Conservation (phyloP, 768 basidiomycete genomes). For the Mycena filopes region DNA sequence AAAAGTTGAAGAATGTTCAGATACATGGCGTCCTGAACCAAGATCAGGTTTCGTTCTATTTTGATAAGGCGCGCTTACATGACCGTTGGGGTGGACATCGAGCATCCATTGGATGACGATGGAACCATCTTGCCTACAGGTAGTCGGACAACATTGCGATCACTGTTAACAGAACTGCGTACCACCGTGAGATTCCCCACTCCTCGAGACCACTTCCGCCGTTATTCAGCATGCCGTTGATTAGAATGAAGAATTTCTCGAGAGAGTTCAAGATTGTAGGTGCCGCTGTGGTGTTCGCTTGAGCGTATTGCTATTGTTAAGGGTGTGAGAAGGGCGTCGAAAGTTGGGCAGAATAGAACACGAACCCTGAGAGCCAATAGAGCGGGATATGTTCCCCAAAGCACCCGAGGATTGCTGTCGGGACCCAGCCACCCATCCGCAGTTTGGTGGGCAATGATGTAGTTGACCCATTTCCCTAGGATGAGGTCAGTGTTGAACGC, state of each 20-base stretch:
- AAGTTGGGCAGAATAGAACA: background rate
- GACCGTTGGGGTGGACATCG: conserved; percentile 24
- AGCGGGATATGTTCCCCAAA: conserved; percentile 31
- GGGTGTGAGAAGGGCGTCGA: background rate
- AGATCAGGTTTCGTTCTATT: background rate
- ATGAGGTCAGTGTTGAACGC: too few relatives aligned
- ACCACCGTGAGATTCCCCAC: conserved; percentile 30
- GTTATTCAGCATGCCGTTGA: conserved; percentile 24
- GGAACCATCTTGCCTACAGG: conserved; percentile 20
- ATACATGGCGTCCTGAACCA: conserved; percentile 24
- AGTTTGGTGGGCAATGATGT: conserved; percentile 24
- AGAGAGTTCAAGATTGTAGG: conserved; percentile 21
- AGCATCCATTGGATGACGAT: conserved; percentile 30
- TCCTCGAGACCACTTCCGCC: conserved; percentile 26
- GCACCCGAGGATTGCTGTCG: conserved; percentile 27
- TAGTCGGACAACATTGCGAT: background rate
- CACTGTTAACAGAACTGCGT: background rate
- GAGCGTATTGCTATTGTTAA: conserved; percentile 23
- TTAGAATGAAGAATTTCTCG: conserved; percentile 25
- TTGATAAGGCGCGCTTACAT: conserved; percentile 5
- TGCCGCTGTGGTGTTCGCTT: conserved; percentile 29
- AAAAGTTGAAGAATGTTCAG: conserved; percentile 22
- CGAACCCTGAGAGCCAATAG: conserved; percentile 26
- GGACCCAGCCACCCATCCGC: conserved; percentile 30
- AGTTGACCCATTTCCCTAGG: conserved; percentile 29